A percentile compares a stretch with the other conserved stretches of the same genome.
Evolutionary conservation across 106 monocot genomes (phyloP).

Genomic region (Dendrobium huoshanense): DNA sequence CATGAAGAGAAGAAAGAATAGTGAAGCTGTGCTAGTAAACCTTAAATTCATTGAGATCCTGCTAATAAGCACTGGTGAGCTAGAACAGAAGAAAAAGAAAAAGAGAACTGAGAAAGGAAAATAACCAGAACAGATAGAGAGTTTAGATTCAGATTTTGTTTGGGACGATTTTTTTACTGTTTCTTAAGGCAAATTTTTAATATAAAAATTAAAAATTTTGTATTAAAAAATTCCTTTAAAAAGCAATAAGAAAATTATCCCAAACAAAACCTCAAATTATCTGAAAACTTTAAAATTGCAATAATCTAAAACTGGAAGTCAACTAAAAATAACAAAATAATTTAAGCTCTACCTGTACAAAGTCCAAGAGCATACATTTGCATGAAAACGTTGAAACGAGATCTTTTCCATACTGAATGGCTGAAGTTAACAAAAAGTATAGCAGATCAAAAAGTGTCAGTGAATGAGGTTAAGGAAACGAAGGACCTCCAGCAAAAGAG

Average conservation of each 20-base stretch:
- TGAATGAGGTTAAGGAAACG: background rate
- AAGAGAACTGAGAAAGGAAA: background rate
- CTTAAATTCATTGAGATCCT: background rate
- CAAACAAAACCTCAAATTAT: background rate
- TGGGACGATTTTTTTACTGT: too few relatives aligned
- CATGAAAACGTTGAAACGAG: background rate
- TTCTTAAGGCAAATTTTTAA: too few relatives aligned
- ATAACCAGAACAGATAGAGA: background rate
- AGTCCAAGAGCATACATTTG: background rate
- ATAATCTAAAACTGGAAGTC: background rate
- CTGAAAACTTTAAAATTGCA: background rate
- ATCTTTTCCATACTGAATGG: background rate
- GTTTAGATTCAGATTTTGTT: too few relatives aligned
- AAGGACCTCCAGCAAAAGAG: too few relatives aligned
- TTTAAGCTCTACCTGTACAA: background rate
- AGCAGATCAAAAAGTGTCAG: background rate
- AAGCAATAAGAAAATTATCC: too few relatives aligned
- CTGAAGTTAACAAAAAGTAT: background rate
- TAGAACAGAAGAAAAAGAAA: background rate
- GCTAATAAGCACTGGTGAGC: background rate
- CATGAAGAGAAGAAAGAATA: too few relatives aligned
- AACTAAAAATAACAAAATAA: background rate
- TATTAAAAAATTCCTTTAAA: too few relatives aligned
- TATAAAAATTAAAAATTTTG: too few relatives aligned
- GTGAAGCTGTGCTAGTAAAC: background rate